A percentile compares a stretch with the other conserved stretches of the same genome.
These are phyloP conservation scores for Zizania latifolia DNA, from an alignment of 176 grass and related monocot genomes.

Conservation along the genomic window DNA sequence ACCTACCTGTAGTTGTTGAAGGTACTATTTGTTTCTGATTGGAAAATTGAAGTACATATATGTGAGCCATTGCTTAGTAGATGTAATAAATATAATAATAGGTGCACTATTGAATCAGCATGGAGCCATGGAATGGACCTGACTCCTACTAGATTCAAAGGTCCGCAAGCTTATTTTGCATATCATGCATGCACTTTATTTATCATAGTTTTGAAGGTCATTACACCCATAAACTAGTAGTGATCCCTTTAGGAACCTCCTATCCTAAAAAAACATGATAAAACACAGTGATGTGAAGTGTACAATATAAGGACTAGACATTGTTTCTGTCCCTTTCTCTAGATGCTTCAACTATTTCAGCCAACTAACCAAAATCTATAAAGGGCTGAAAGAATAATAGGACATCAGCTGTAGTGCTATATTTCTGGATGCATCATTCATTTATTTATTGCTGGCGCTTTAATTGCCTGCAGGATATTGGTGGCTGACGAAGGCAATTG, in stretches of 20 bases:
- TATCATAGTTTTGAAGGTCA: background rate
- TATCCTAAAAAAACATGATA: constrained; percentile 4
- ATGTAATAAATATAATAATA: constrained; percentile 19
- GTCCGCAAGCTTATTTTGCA: constrained; percentile 28
- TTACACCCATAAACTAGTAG: background rate
- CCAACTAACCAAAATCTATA: constrained; percentile 7
- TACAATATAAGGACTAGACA: constrained; percentile 10
- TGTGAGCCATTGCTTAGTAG: constrained; percentile 12
- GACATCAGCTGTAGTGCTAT: background rate
- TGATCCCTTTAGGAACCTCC: too few relatives aligned
- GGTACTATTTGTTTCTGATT: too few relatives aligned
- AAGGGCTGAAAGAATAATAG: constrained; percentile 2
- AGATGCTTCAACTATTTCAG: constrained; percentile 4
- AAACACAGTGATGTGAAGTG: constrained; percentile 14
- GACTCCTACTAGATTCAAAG: constrained; percentile 21
- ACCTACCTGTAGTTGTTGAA: constrained; percentile 21
- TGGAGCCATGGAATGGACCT: constrained; percentile 34
- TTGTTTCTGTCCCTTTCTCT: constrained; percentile 3
- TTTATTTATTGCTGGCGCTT: background rate
- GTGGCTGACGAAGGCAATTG: constrained; percentile 51
- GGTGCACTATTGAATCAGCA: constrained; percentile 31
- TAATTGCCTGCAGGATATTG: constrained; percentile 43
- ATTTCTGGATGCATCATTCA: constrained; percentile 23
- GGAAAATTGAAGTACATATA: background rate
- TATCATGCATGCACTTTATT: constrained; percentile 3